Conservation (phyloP, 2,329 filamentous ascomycete species). For the Fusarium fujikuroi region DNA sequence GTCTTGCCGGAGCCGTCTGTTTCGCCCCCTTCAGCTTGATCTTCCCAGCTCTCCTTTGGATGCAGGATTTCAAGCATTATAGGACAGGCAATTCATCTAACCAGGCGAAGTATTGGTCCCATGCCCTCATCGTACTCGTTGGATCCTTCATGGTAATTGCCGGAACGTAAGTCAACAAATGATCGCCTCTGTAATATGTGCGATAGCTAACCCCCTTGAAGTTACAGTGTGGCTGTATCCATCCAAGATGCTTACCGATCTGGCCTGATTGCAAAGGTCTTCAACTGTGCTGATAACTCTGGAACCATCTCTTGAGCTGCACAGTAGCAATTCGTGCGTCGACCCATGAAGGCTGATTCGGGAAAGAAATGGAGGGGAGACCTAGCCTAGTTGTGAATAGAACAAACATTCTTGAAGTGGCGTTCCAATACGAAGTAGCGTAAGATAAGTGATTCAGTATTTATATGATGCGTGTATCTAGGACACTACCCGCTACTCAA, state of each 20-base stretch:
- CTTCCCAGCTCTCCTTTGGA: neutral
- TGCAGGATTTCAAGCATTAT: neutral
- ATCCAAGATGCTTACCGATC: neutral
- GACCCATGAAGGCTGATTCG: neutral
- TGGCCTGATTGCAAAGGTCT: neutral
- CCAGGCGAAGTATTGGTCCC: neutral
- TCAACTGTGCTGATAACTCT: neutral
- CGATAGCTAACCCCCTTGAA: neutral
- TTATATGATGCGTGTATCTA: neutral
- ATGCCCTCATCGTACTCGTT: neutral
- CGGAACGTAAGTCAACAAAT: neutral
- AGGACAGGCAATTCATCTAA: fast-evolving
- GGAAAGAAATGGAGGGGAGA: neutral
- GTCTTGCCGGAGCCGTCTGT: neutral
- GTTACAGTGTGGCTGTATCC: neutral
- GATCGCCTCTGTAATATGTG: fast-evolving
- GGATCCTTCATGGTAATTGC: neutral
- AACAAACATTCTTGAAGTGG: neutral
- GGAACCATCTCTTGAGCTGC: neutral
- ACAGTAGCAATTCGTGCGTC: fast-evolving
- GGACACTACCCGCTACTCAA: neutral
- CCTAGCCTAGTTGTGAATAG: neutral
- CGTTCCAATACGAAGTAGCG: neutral
- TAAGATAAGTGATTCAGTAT: neutral
- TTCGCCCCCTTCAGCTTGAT: neutral